Conservation (phyloP, 2,329 filamentous ascomycete genomes). For the Sporothrix sp. region DNA sequence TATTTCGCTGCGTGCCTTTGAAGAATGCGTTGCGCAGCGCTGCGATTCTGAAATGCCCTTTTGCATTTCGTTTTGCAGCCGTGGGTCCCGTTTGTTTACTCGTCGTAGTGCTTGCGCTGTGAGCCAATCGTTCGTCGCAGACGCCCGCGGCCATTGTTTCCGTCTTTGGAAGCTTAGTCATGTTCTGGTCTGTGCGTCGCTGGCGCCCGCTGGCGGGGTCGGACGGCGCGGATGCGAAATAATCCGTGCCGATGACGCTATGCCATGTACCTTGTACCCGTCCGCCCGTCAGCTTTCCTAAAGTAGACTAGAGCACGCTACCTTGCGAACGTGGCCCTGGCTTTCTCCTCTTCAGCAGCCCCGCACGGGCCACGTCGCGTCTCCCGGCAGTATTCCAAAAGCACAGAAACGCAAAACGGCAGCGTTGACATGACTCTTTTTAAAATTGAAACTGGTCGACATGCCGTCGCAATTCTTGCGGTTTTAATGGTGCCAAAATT, state of each 20-base stretch:
- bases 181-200: not conserved
- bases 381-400: conserved; percentile 5
- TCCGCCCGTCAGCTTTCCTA: not conserved
- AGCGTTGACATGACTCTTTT: not conserved
- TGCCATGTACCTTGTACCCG: conserved; percentile 4
- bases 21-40: conserved; percentile 4
- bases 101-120: too few relatives aligned
- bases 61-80: too few relatives aligned
- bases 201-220: conserved; percentile 2
- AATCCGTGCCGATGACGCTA: conserved; percentile 17
- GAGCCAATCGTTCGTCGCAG: too few relatives aligned
- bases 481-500: not conserved
- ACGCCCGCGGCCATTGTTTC: too few relatives aligned
- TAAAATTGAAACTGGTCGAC: not conserved
- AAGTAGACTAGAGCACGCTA: conserved; percentile 3
- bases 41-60: too few relatives aligned
- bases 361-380: conserved; percentile 18
- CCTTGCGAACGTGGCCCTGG: not conserved
- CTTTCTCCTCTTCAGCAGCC: not conserved
- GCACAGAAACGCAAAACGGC: not conserved
- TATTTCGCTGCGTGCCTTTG: not conserved
- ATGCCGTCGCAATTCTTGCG: too few relatives aligned
- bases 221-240: conserved; percentile 14
- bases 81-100: too few relatives aligned
- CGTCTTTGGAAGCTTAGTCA: conserved; percentile 1